Evolutionary conservation across 805 yeast genomes (phyloP), one percentile per base, ranked within the genome.

Genomic region (Candida chilensis): DNA sequence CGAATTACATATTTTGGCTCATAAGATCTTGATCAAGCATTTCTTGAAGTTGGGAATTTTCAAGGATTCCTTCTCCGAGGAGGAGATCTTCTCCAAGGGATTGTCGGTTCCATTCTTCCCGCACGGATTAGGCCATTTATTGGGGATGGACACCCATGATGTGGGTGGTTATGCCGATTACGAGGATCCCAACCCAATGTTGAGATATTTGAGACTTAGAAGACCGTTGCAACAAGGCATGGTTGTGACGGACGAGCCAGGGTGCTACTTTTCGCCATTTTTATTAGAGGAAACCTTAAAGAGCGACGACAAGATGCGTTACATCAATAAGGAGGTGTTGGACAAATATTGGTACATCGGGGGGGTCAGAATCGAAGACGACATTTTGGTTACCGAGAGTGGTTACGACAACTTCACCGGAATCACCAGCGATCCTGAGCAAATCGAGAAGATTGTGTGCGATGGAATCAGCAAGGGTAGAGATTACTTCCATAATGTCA

Each of bases 301-400:
- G 27, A 51, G 52, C 28, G 67, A 67, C 21, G 45, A 48, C 3
- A 71, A 72, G 42, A 38, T 55, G 20, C 73, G 72, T 43, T 82
- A 59, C 52, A 78, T 90, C 34, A 66, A 86, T 44, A 50, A 54
- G 38, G 75, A 71, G 0, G 75, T 81, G 5, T 61, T 90, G 37
- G 76, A 83, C 33, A 77, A 73, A 45, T 90, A 87, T 54, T 73
- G 81, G 79, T 72, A 79, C 41, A 74, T 92, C 33, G 98, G 98
- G n/a, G 98, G 98, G 27, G 96, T 90, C 5, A 74, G 98, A 54
- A 86, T 90, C 34, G 98, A 90, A 55, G 98, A 90, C 50, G 96
- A 90, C 48, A 69, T 92, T 25, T 58, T 85, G 27, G 79, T 90
- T 18, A 84, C 95, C 2, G 65, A 66, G 28, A 60, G 57, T 32